Evolutionary conservation across 208 protist genomes (phyloP).

Genomic region (Leishmania tarentolae): DNA sequence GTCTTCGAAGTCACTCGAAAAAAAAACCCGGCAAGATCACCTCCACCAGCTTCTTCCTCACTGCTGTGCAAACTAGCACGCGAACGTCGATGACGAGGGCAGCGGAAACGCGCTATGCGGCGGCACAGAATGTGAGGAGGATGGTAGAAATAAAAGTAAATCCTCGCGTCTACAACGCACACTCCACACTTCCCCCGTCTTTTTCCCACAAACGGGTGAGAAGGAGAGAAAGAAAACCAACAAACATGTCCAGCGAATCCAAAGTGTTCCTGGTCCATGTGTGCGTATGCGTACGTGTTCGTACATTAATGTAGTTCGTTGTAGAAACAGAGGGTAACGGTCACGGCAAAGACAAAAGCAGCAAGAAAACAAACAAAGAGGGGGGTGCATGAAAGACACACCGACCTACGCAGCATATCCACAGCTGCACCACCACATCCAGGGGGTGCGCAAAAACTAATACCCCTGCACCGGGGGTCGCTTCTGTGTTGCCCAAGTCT

Average conservation of each 20-base stretch:
- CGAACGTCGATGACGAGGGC: not conserved
- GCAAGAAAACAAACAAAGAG: not conserved
- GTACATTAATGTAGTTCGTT: not conserved
- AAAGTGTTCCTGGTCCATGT: not conserved
- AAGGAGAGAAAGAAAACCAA: constrained; percentile 3
- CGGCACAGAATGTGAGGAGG: not conserved
- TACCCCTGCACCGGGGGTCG: not conserved
- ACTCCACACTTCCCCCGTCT: not conserved
- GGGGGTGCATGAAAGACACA: not conserved
- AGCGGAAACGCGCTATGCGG: not conserved
- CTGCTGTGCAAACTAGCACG: not conserved
- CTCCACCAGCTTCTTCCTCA: not conserved
- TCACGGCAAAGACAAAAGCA: not conserved
- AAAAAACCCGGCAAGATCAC: not conserved
- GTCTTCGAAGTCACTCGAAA: not conserved
- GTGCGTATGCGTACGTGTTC: too few species aligned
- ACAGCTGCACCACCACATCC: not conserved
- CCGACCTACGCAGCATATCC: not conserved
- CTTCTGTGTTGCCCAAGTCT: not conserved
- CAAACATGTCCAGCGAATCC: not conserved
- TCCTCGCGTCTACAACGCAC: not conserved
- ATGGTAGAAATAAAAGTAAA: not conserved
- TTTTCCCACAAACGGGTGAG: not conserved
- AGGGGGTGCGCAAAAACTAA: not conserved
- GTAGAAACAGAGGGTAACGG: constrained; percentile 1